A percentile compares a stretch with the other conserved stretches of the same genome.
Evolutionary conservation across 1,284 basidiomycete species (phyloP).

Genomic region (Naganishia sp.): DNA sequence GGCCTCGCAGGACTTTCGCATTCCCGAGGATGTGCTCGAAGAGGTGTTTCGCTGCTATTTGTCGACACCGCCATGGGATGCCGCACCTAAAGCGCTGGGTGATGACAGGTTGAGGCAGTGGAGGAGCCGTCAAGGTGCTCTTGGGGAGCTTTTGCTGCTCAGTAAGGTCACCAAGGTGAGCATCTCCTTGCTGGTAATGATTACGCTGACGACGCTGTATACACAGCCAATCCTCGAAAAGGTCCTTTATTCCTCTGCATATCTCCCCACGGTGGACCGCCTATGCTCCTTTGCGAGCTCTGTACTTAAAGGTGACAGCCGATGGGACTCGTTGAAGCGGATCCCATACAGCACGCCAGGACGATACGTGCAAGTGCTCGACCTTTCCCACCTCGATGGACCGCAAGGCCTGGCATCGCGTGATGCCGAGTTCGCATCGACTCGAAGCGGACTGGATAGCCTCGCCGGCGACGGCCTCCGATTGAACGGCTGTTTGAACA

Average conservation of each 20-base stretch:
- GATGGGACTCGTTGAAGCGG: slow-evolving; percentile 31
- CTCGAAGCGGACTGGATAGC: neutral
- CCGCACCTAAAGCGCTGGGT: neutral
- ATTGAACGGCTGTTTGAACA: slow-evolving; percentile 28
- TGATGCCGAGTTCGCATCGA: neutral
- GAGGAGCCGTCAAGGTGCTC: neutral
- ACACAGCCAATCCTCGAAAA: slow-evolving; percentile 14
- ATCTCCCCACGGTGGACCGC: slow-evolving; percentile 6
- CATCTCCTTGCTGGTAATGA: neutral
- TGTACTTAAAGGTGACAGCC: slow-evolving; percentile 26
- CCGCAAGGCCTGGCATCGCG: neutral
- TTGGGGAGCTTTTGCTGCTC: neutral
- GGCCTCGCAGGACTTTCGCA: slow-evolving; percentile 21
- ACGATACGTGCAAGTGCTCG: slow-evolving; percentile 27
- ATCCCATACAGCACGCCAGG: slow-evolving; percentile 31
- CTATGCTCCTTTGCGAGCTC: slow-evolving; percentile 16
- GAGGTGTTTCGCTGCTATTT: slow-evolving; percentile 16
- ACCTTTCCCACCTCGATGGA: slow-evolving; percentile 23
- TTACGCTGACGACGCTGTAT: too few species aligned
- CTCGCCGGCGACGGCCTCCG: slow-evolving; percentile 15
- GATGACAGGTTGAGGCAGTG: neutral
- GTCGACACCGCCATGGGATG: slow-evolving; percentile 2
- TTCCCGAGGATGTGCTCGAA: slow-evolving; percentile 22
- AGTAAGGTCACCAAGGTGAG: slow-evolving; percentile 23
- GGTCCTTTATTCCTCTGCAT: slow-evolving; percentile 11